A percentile compares a stretch with the other conserved stretches of the same genome.
phyloP scores from a whole-genome alignment of 495 filamentous ascomycete species.

The Chaetomium tenue region DNA sequence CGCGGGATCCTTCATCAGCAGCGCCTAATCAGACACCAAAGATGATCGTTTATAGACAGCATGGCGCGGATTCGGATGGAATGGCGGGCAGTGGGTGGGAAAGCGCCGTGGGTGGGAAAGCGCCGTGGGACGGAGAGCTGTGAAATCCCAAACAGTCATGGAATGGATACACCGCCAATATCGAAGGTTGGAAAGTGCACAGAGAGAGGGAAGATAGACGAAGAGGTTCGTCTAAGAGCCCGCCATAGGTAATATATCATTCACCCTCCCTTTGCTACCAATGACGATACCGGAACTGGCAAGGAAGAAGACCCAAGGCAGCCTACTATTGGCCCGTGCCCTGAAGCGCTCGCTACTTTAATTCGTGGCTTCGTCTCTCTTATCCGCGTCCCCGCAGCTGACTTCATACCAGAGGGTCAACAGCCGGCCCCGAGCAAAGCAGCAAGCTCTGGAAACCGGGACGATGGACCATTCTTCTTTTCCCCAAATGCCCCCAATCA shows the following conservation, averaged over 20 bases:
- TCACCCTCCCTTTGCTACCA: neutral
- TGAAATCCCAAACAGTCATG: neutral
- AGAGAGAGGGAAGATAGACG: neutral
- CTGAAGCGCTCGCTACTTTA: constrained; percentile 7
- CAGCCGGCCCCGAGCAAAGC: neutral
- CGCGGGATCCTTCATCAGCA: constrained; percentile 31
- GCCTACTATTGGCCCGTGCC: neutral
- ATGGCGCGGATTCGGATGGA: constrained; percentile 1
- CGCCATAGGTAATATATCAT: constrained; percentile 3
- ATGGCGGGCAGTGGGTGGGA: neutral
- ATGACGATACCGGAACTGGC: neutral
- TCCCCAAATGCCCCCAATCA: neutral
- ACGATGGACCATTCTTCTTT: neutral
- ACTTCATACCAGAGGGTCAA: neutral
- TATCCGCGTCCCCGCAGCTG: neutral
- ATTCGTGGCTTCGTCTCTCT: neutral
- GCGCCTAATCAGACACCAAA: constrained; percentile 16
- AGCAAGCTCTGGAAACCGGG: neutral
- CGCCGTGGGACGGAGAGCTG: neutral
- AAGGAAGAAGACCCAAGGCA: neutral
- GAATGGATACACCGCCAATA: neutral
- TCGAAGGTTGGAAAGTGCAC: neutral
- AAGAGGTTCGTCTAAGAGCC: neutral
- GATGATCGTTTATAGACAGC: constrained; percentile 9
- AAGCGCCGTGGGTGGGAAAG: neutral